Conservation (phyloP, 139 green algal species). For the Chlamydomonas schloesseri region DNA sequence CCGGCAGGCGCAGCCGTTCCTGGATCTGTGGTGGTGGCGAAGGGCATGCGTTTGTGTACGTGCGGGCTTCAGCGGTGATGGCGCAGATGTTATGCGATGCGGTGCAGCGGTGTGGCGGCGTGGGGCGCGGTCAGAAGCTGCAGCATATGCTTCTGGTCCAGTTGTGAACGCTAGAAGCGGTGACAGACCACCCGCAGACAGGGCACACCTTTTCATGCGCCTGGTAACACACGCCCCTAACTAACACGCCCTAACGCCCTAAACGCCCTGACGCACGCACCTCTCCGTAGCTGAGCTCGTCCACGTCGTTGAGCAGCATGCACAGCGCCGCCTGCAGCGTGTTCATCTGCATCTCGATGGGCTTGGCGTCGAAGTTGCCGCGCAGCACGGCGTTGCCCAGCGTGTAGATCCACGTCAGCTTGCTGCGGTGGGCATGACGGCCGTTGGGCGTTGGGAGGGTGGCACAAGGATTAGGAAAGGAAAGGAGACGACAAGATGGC, state of each 20-base stretch:
- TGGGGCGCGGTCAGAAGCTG: too few relatives aligned
- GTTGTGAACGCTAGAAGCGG: too few relatives aligned
- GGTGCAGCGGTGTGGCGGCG: background rate
- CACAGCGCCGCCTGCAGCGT: slow-evolving; percentile 74
- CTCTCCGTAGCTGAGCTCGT: slow-evolving; percentile 38
- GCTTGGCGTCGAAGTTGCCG: slow-evolving; percentile 86
- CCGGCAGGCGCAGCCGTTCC: slow-evolving; percentile 84
- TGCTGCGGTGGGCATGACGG: slow-evolving; percentile 63
- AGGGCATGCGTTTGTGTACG: background rate
- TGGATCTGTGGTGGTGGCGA: slow-evolving; percentile 68
- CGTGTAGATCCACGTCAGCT: slow-evolving; percentile 96
- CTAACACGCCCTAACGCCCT: background rate
- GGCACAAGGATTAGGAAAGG: too few relatives aligned
- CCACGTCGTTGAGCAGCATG: slow-evolving; percentile 48
- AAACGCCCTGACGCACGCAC: background rate
- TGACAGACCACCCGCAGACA: too few relatives aligned
- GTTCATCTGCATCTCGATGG: slow-evolving; percentile 90
- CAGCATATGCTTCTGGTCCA: too few relatives aligned
- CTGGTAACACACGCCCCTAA: too few relatives aligned
- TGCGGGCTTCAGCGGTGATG: background rate
- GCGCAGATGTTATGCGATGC: background rate
- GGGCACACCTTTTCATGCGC: too few relatives aligned
- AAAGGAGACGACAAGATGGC: too few relatives aligned
- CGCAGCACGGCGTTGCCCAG: slow-evolving; percentile 87
- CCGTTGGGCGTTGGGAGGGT: too few relatives aligned